A percentile compares a stretch with the other conserved stretches of the same genome.
These are phyloP conservation scores for Daldinia concentrica DNA, from an alignment of 495 filamentous ascomycete species.

Conservation along the genomic window DNA sequence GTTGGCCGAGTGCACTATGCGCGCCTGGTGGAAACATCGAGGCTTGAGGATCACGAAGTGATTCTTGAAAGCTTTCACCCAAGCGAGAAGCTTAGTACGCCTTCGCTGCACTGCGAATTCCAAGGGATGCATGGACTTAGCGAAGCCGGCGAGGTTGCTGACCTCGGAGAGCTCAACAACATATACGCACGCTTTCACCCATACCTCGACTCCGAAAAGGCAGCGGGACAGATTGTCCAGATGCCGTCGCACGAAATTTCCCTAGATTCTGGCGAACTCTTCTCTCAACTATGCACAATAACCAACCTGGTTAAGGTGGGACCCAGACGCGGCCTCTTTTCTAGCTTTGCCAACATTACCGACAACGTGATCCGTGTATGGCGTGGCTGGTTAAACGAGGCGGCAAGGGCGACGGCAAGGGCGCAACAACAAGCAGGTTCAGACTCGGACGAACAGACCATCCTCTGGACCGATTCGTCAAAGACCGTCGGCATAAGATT, in stretches of 20 bases:
- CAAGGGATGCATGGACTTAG: slow-evolving; percentile 64
- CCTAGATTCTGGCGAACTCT: slow-evolving; percentile 73
- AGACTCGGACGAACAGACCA: slow-evolving; percentile 39
- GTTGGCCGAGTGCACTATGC: slow-evolving; percentile 73
- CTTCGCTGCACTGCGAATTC: slow-evolving; percentile 74
- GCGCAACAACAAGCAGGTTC: slow-evolving; percentile 27
- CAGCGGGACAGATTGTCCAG: slow-evolving; percentile 43
- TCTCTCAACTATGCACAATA: slow-evolving; percentile 74
- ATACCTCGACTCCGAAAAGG: slow-evolving; percentile 44
- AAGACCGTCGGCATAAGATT: slow-evolving; percentile 68
- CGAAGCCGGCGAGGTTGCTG: slow-evolving; percentile 52
- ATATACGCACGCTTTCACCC: slow-evolving; percentile 69
- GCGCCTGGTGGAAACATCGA: slow-evolving; percentile 66
- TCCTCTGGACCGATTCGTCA: slow-evolving; percentile 67
- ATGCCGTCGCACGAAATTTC: slow-evolving; percentile 65
- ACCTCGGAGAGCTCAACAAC: slow-evolving; percentile 47
- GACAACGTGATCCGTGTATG: slow-evolving; percentile 73
- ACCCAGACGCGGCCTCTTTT: slow-evolving; percentile 65
- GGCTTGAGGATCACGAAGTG: slow-evolving; percentile 67
- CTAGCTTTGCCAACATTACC: slow-evolving; percentile 67
- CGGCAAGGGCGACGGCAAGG: slow-evolving; percentile 47
- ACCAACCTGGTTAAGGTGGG: slow-evolving; percentile 74
- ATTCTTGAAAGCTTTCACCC: slow-evolving; percentile 84
- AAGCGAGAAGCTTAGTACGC: slow-evolving; percentile 70
- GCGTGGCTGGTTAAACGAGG: slow-evolving; percentile 65